These are phyloP conservation scores for Thalassiosira hispida DNA, from an alignment of 352 stramenopile genomes.

Conservation along the genomic window DNA sequence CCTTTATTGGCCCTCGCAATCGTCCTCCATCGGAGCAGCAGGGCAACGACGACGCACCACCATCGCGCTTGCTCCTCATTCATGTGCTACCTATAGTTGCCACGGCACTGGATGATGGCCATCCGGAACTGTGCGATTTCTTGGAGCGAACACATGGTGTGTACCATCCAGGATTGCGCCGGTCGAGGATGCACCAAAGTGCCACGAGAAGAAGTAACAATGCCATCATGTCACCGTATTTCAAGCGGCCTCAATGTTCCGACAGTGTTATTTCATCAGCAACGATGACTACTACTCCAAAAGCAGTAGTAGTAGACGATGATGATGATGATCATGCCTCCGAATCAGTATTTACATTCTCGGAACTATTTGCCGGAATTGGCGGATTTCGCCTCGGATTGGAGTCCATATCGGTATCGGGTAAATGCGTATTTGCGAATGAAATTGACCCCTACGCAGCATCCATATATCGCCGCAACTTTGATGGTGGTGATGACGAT, in stretches of 20 bases:
- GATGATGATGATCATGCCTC: not conserved
- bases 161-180: not conserved
- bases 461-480: conserved; percentile 40
- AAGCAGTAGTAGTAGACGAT: too few species aligned
- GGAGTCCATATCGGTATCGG: conserved; percentile 67
- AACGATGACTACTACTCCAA: not conserved
- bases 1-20: not conserved
- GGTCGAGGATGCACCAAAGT: not conserved
- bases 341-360: conserved; percentile 65
- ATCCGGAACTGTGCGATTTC: not conserved
- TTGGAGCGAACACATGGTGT: not conserved
- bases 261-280: not conserved
- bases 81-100: not conserved
- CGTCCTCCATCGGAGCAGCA: not conserved
- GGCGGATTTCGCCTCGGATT: conserved; percentile 77
- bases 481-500: too few species aligned
- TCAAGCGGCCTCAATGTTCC: not conserved
- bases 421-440: conserved; percentile 63
- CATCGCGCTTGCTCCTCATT: not conserved
- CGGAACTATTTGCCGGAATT: conserved; percentile 74
- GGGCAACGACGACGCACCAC: not conserved
- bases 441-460: conserved; percentile 52
- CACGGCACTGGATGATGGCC: not conserved
- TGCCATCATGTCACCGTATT: not conserved
- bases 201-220: not conserved